phyloP scores from a whole-genome alignment of 257 asterid genomes.

The Coffea eugenioides region DNA sequence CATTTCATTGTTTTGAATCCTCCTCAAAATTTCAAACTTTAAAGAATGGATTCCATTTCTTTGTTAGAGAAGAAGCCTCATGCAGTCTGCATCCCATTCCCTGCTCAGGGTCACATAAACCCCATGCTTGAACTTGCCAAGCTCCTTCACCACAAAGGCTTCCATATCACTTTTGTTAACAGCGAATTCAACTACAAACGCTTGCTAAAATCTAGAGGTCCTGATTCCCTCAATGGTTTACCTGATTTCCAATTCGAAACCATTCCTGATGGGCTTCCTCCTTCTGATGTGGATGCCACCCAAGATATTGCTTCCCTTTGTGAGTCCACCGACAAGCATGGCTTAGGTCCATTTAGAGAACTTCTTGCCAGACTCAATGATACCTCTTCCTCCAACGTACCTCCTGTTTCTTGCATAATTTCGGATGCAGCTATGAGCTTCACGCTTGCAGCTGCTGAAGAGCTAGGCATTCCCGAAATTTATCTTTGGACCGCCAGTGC shows the following conservation, averaged over 20 bases:
- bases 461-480: constrained; percentile 48
- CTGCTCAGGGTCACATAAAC: constrained; percentile 60
- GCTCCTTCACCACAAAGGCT: constrained; percentile 39
- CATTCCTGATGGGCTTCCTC: constrained; percentile 62
- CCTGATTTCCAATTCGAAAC: constrained; percentile 40
- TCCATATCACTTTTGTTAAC: constrained; percentile 54
- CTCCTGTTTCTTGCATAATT: constrained; percentile 52
- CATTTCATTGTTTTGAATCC: no score
- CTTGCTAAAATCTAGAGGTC: constrained; percentile 37
- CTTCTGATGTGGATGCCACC: constrained; percentile 36
- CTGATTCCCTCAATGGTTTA: constrained; percentile 25
- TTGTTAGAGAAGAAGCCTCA: constrained; percentile 28
- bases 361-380: constrained; percentile 37
- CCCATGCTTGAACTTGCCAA: constrained; percentile 59
- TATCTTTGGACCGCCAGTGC: constrained; percentile 50
- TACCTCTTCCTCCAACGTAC: constrained; percentile 13
- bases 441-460: constrained; percentile 50
- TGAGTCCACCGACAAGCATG: constrained; percentile 23
- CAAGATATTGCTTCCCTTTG: constrained; percentile 40
- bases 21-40: no score
- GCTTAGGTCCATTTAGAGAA: constrained; percentile 36
- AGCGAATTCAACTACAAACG: constrained; percentile 48
- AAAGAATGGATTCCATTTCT: constrained; percentile 18
- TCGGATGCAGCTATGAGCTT: constrained; percentile 54
- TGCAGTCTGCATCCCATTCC: constrained; percentile 52